Evolutionary conservation across 257 asterid genomes (phyloP), one percentile per base, ranked within the genome.

Genomic region (Linaria vulgaris): DNA sequence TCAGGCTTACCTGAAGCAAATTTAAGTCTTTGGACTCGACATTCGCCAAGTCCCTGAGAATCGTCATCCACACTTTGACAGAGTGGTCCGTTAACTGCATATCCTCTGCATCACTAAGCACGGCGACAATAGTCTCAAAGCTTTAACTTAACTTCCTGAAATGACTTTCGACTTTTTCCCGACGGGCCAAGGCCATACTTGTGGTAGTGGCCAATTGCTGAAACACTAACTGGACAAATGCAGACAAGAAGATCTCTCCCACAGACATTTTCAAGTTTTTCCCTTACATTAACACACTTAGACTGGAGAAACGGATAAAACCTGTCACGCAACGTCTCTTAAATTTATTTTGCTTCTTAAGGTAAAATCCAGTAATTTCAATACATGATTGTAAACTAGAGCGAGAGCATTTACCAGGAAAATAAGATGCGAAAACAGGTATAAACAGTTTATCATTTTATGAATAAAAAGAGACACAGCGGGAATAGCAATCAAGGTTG

Each of bases 51-150:
- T 81, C 84, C 72, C 80, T 64, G 24, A 86, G 83, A 24, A 9
- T 51, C 71, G 78, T 85, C 72, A 84, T 77, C 95, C 95, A 86
- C 23, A 44, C 12, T 55, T 78, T 78, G 24, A 77, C 79, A 9
- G 79, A 1, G 12, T 15, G 31, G 13, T 79, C 81, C 0, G 72
- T 68, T 27, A 79, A 69, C 48, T 84, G 91, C 83, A 78, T 86
- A 27, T 78, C 87, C 77, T 83, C 88, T 3, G 95, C 95, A 69
- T 86, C 87, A 38, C 44, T 78, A 8, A 83, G 82, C 71, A 82
- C 85, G 0, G 78, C 82, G 16, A 61, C 66, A 55, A 86, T 78
- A 25, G 67, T 39, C 8, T 0, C 0, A 59, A 82, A 56, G 34
- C 16, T 46, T 13, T 67, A 66, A 3, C 46, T 11, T 25, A 87